Evolutionary conservation across 768 basidiomycete genomes (phyloP), one percentile per base, ranked within the genome.

Genomic region (Chalciporus sphaerocephalus): DNA sequence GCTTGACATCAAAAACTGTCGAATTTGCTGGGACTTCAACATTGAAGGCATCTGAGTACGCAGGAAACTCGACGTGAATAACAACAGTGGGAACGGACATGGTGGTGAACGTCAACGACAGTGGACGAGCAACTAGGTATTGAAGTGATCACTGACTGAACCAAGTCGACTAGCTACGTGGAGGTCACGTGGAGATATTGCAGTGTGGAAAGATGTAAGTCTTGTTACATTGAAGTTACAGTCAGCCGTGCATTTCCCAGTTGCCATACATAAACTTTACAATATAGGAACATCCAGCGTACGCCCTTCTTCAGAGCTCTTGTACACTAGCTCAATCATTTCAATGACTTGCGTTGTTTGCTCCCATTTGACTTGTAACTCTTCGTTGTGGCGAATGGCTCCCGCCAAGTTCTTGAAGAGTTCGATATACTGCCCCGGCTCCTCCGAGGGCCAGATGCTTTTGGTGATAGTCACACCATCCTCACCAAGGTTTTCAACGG

Each of bases 61-160:
- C 74, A n/a, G 88, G 87, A 25, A 91, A 72, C 61, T 90, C 87
- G 49, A 91, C 79, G 48, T 75, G 80, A 42, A 90, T 52, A 44
- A 56, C 56, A 41, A 68, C 54, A 36, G 52, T 48, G 38, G 65
- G 56, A 56, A 59, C 58, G 38, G 63, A 51, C 62, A 60, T 62
- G 49, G 39, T 45, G 44, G 37, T 24, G 41, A 46, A 37, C 38
- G 37, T 44, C 39, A 17, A 44, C 30, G 43, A 37, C 40, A 27
- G 25, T 6, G 27, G 33, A 32, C 34, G 41, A 20, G 15, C 25
- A 5, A n/a, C n/a, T n/a, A n/a, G n/a, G n/a, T n/a, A n/a, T n/a
- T n/a, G n/a, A n/a, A n/a, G n/a, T n/a, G n/a, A n/a, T n/a, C n/a
- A n/a, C n/a, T n/a, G n/a, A n/a, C n/a, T n/a, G n/a, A n/a, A n/a